These are phyloP conservation scores for Musa schizocarpa DNA, from an alignment of 176 grass and related monocot species.

Conservation along the genomic window DNA sequence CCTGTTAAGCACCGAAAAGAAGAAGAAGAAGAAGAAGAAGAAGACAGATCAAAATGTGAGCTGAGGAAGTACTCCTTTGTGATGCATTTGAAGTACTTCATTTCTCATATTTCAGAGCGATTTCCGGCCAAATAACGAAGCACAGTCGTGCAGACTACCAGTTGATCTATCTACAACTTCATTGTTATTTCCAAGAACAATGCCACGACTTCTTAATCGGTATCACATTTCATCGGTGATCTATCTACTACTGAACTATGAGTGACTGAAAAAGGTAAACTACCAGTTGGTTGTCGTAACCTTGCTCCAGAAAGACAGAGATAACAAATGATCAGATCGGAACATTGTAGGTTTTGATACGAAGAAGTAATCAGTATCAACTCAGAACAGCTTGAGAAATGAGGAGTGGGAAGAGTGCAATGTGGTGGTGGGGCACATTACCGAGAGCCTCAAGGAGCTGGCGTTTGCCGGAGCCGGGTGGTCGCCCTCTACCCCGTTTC, in stretches of 20 bases:
- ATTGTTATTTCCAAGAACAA: not conserved
- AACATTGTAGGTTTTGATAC: too few species aligned
- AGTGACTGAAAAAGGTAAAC: constrained; percentile 4
- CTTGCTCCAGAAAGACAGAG: too few species aligned
- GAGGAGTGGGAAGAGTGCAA: not conserved
- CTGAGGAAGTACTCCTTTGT: not conserved
- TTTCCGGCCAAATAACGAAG: too few species aligned
- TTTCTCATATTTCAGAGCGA: too few species aligned
- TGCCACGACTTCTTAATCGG: too few species aligned
- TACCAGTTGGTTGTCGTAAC: too few species aligned
- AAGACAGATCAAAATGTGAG: not conserved
- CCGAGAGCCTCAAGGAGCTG: constrained; percentile 78
- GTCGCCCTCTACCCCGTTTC: constrained; percentile 57
- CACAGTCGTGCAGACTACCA: too few species aligned
- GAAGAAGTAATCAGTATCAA: not conserved
- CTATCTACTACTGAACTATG: too few species aligned
- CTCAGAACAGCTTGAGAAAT: not conserved
- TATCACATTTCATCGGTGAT: too few species aligned
- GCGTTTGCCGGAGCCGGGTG: constrained; percentile 66
- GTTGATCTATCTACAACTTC: not conserved
- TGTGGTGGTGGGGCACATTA: constrained; percentile 12
- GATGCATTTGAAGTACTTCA: too few species aligned
- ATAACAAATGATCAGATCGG: too few species aligned
- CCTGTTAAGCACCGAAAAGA: constrained; percentile 25
- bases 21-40: constrained; percentile 3